These are phyloP conservation scores for Salix suchowensis DNA, from an alignment of 345 rosid species.

Conservation along the genomic window DNA sequence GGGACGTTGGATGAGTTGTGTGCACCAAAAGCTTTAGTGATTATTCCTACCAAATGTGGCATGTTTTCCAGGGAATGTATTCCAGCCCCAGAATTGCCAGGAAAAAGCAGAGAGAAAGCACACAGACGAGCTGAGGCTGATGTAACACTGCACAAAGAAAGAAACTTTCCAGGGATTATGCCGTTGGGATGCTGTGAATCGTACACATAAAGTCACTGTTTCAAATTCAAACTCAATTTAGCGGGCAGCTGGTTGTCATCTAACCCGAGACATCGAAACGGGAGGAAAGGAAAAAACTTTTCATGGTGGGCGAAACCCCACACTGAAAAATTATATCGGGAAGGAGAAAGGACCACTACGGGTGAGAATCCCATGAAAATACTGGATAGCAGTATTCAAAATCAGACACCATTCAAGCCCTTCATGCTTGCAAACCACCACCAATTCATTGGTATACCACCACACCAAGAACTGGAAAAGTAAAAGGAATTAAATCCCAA, in stretches of 20 bases:
- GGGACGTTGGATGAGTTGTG: neutral
- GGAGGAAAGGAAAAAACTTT: neutral
- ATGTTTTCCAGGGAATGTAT: neutral
- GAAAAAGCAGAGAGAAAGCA: neutral
- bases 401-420: neutral
- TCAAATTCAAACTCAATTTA: conserved; percentile 22
- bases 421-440: neutral
- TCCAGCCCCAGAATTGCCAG: neutral
- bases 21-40: neutral
- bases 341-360: neutral
- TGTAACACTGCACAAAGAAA: neutral
- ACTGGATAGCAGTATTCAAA: neutral
- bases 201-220: conserved; percentile 12
- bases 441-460: neutral
- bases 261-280: neutral
- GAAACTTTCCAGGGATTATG: conserved; percentile 8
- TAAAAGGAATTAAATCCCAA: neutral
- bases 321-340: neutral
- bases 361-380: neutral
- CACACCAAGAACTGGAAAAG: neutral
- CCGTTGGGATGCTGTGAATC: conserved; percentile 13
- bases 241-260: neutral
- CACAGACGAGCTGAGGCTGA: neutral
- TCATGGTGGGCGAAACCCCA: neutral
- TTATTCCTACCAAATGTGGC: neutral